Evolutionary conservation across 306 rosid genomes (phyloP).

Genomic region (Amphicarpaea edgeworthii): DNA sequence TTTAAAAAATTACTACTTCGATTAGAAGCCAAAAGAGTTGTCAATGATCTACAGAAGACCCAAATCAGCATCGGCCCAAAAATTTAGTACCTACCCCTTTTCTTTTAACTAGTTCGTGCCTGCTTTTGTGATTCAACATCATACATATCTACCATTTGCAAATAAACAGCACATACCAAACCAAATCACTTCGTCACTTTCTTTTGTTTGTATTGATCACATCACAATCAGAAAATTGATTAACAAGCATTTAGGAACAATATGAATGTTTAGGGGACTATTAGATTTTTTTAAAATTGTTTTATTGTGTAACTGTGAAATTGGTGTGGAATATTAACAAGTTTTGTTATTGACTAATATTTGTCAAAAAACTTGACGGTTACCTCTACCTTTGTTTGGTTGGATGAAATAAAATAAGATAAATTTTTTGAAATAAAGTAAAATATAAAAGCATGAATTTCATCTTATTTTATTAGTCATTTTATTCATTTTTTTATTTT

Average conservation of each 20-base stretch:
- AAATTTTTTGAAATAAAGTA: too few species aligned
- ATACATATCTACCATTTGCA: conserved; percentile 23
- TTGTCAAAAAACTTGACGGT: too few species aligned
- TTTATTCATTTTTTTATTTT: too few species aligned
- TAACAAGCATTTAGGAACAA: conserved; percentile 13
- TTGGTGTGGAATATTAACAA: too few species aligned
- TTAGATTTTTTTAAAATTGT: not conserved
- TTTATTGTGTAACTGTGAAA: too few species aligned
- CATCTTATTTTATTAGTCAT: too few species aligned
- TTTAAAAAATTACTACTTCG: conserved; percentile 9
- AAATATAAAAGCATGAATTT: too few species aligned
- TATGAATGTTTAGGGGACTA: not conserved
- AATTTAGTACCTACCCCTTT: conserved; percentile 29
- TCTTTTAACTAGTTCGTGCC: not conserved
- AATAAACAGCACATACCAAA: conserved; percentile 32
- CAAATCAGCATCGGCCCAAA: conserved; percentile 22
- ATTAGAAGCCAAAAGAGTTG: conserved; percentile 37
- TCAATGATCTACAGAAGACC: conserved; percentile 26
- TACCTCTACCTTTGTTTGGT: too few species aligned
- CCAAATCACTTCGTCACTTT: conserved; percentile 24
- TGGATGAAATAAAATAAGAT: too few species aligned
- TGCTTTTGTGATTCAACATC: conserved; percentile 35
- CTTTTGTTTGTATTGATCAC: conserved; percentile 23
- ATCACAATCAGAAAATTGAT: conserved; percentile 1
- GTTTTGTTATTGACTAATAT: too few species aligned